Evolutionary conservation across 306 rosid genomes (phyloP).

Genomic region (Cyamopsis tetragonoloba): DNA sequence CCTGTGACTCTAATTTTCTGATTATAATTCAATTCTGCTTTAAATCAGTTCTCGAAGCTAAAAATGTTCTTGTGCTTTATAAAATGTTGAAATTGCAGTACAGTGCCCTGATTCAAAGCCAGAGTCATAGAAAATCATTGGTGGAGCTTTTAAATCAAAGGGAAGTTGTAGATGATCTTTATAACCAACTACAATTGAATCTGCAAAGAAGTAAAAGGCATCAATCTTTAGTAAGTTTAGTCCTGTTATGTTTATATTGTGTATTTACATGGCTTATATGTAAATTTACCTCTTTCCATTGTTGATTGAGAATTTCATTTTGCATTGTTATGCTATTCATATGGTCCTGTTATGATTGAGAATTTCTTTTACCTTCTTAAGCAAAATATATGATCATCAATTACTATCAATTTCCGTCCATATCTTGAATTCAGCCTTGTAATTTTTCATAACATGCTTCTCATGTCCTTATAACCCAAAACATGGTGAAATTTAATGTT

Average conservation of each 20-base stretch:
- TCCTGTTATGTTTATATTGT: not conserved
- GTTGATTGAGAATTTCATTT: not conserved
- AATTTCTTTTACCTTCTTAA: not conserved
- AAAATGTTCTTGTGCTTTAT: constrained; percentile 11
- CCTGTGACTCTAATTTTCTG: not conserved
- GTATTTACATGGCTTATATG: not conserved
- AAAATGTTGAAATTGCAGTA: constrained; percentile 51
- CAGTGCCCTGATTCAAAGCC: constrained; percentile 52
- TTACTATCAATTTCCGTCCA: not conserved
- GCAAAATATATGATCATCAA: not conserved
- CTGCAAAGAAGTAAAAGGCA: constrained; percentile 53
- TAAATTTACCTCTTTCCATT: not conserved
- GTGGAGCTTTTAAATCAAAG: constrained; percentile 77
- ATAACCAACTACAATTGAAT: constrained; percentile 78
- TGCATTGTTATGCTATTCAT: not conserved
- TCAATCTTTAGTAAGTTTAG: constrained; percentile 68
- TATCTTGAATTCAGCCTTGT: not conserved
- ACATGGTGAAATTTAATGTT: not conserved
- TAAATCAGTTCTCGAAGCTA: constrained; percentile 3
- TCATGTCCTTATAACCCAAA: not conserved
- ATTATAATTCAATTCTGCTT: constrained; percentile 1
- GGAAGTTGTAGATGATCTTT: constrained; percentile 71
- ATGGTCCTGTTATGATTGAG: too few relatives aligned
- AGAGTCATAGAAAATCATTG: constrained; percentile 48
- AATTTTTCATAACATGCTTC: not conserved